Evolutionary conservation across 371 early-diverging fungal genomes (phyloP), one percentile per base, ranked within the genome.

Genomic region (Mucor racemosus): DNA sequence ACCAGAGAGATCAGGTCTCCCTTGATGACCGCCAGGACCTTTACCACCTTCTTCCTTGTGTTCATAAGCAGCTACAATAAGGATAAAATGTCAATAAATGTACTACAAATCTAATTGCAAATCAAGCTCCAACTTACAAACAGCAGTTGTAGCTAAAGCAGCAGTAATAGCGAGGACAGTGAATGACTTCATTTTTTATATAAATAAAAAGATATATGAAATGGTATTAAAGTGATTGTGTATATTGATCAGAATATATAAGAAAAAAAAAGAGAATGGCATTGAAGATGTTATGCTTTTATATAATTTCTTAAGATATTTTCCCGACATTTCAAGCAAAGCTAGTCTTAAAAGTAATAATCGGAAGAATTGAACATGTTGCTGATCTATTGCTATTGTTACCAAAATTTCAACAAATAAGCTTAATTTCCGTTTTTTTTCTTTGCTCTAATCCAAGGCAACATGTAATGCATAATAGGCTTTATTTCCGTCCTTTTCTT

Each of bases 111-210:
- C 15, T 8, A 26, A 31, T 31, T 3, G 33, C 3, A 53, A 17
- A 8, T 38, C 4, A 21, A 7, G 38, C 50, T 21, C 9, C 21
- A 4, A 58, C 65, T 65, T 73, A 63, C 71, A 68, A 53, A 53
- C 71, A 58, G 64, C 67, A 54, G 61, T 26, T 50, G 50, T 59
- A 35, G 64, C 64, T 19, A 76, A 58, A 38, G 60, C 65, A 17
- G 72, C 70, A 50, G 76, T 62, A 9, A 68, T 21, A 62, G 68
- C 72, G 34, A 74, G 40, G 34, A 69, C 19, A 59, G 71, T 54
- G 33, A 74, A 31, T 11, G 65, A 60, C 55, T 76, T 76, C 77
- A 76, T 76, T 44, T 13, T 44, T 35, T 60, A n/a, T 48, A 59
- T 48, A 26, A 40, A 42, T 41, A 15, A 54, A 55, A 11, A 40